Conservation (phyloP, 225 moss, liverwort and hornwort species). For the Asterella californica region DNA sequence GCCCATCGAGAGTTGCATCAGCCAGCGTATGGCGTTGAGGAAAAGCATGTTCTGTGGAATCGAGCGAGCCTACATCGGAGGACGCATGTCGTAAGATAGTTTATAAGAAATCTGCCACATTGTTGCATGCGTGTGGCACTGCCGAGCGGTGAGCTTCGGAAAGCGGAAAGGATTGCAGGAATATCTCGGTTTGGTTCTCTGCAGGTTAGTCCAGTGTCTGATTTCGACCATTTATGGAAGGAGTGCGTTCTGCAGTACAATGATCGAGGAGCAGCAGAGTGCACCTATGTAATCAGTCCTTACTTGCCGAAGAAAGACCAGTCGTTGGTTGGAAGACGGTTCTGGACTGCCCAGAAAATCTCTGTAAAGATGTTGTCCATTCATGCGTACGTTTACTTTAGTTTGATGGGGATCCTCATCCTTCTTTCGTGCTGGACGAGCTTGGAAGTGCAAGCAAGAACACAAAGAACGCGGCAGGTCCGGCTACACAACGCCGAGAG, state of each 20-base stretch:
- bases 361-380: slow-evolving; percentile 32
- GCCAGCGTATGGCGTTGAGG: neutral
- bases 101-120: neutral
- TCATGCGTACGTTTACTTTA: slow-evolving; percentile 33
- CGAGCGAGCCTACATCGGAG: neutral
- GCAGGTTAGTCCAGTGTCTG: neutral
- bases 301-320: neutral
- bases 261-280: slow-evolving; percentile 1
- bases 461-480: slow-evolving; percentile 35
- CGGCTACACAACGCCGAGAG: slow-evolving; percentile 11
- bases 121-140: neutral
- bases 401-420: slow-evolving; percentile 33
- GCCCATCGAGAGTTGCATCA: neutral
- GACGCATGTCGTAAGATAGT: neutral
- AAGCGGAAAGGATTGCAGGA: neutral
- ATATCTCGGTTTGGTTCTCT: neutral
- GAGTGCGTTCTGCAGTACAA: neutral
- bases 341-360: neutral
- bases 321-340: neutral
- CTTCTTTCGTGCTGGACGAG: slow-evolving; percentile 41
- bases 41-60: neutral
- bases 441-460: slow-evolving; percentile 43
- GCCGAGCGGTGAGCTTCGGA: neutral
- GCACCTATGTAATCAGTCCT: slow-evolving; percentile 5
- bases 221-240: slow-evolving; percentile 8